Evolutionary conservation across 2,329 filamentous ascomycete species (phyloP).

Genomic region (Phyllosticta ampelicida): DNA sequence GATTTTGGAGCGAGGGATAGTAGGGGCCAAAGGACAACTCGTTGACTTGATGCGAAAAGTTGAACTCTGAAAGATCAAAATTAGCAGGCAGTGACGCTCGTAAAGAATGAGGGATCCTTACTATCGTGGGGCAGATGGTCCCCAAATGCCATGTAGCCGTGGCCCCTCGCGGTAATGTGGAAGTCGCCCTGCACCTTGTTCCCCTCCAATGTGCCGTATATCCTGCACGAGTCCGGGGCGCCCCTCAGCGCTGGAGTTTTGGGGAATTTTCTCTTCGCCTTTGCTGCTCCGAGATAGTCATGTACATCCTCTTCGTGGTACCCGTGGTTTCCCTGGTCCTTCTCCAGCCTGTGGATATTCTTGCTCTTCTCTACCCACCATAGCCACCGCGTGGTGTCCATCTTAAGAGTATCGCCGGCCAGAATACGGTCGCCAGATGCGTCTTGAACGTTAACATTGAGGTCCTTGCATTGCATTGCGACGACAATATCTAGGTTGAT

Average conservation of each 20-base stretch:
- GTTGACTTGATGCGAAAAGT: conserved; percentile 94
- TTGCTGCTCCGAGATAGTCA: conserved; percentile 71
- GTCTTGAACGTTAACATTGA: conserved; percentile 97
- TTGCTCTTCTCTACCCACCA: conserved; percentile 67
- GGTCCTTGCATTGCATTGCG: conserved; percentile 71
- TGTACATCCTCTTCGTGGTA: conserved; percentile 75
- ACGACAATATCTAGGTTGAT: conserved; percentile 94
- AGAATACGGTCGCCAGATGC: conserved; percentile 85
- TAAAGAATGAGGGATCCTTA: conserved; percentile 35
- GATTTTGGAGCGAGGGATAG: conserved; percentile 87
- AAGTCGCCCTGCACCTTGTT: conserved; percentile 99
- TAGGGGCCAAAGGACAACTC: conserved; percentile 96
- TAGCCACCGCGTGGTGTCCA: conserved; percentile 68
- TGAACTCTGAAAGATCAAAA: conserved; percentile 57
- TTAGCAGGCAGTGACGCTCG: not conserved
- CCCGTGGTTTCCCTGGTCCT: conserved; percentile 28
- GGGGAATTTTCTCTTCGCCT: conserved; percentile 49
- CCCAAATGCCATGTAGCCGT: conserved; percentile 80
- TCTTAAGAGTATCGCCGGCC: conserved; percentile 61
- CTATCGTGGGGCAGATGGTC: conserved; percentile 71
- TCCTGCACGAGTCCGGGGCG: conserved; percentile 64
- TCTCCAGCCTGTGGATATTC: conserved; percentile 41
- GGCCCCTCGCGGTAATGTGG: conserved; percentile 88
- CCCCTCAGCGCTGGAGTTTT: conserved; percentile 61
- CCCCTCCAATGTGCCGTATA: conserved; percentile 80